These are phyloP conservation scores for Fagus crenata DNA, from an alignment of 306 rosid species.

Conservation along the genomic window DNA sequence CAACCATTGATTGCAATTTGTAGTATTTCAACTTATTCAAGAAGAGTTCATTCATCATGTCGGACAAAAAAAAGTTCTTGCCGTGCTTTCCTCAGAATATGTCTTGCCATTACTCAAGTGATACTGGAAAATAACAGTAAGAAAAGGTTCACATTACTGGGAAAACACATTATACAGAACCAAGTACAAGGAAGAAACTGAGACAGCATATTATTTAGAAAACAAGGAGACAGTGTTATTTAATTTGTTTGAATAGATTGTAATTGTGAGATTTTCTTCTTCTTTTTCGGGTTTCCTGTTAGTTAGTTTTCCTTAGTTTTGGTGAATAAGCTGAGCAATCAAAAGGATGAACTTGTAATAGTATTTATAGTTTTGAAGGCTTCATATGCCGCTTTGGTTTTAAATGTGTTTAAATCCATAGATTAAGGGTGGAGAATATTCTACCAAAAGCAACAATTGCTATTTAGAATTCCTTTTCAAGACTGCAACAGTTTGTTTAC, in stretches of 20 bases:
- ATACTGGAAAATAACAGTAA: conserved; percentile 33
- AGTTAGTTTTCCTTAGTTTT: conserved; percentile 45
- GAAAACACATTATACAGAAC: conserved; percentile 35
- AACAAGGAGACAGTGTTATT: conserved; percentile 43
- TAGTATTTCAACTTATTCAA: conserved; percentile 38
- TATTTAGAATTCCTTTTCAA: not conserved
- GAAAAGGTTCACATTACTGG: conserved; percentile 10
- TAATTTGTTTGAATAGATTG: conserved; percentile 47
- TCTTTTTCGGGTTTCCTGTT: conserved; percentile 37
- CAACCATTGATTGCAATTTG: conserved; percentile 38
- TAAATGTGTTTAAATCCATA: not conserved
- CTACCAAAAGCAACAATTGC: not conserved
- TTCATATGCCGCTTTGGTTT: conserved; percentile 5
- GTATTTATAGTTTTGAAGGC: conserved; percentile 22
- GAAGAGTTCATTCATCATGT: conserved; percentile 33
- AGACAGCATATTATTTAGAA: conserved; percentile 45
- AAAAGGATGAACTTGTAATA: conserved; percentile 49
- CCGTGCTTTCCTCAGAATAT: conserved; percentile 26
- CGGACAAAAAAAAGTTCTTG: conserved; percentile 34
- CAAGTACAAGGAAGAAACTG: conserved; percentile 44
- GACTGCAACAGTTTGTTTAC: not conserved
- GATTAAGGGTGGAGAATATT: not conserved
- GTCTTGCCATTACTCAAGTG: conserved; percentile 25
- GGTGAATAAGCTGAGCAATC: conserved; percentile 48
- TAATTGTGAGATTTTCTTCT: conserved; percentile 56